Evolutionary conservation across 2,329 filamentous ascomycete species (phyloP).

Genomic region (Ceratocystis cacaofunesta): DNA sequence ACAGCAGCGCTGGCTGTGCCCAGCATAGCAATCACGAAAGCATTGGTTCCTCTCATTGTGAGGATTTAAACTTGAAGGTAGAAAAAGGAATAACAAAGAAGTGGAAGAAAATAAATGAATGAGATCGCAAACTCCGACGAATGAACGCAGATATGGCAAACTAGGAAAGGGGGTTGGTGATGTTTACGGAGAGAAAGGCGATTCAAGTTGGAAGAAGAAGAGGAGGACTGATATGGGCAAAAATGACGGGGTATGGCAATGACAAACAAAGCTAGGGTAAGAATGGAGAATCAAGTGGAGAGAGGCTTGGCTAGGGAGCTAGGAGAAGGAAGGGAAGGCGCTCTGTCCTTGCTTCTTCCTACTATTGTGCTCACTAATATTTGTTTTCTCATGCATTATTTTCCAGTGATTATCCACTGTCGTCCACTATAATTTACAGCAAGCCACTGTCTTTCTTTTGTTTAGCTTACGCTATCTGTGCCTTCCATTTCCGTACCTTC

Average conservation of each 20-base stretch:
- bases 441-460: neutral
- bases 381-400: too few species aligned
- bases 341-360: neutral
- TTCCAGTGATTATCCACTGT: neutral
- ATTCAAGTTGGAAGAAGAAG: neutral
- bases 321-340: neutral
- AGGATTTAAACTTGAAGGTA: conserved; percentile 2
- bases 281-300: neutral
- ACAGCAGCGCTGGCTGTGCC: conserved; percentile 72
- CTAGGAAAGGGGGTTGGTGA: neutral
- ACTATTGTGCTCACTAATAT: too few species aligned
- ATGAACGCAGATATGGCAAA: conserved; percentile 12
- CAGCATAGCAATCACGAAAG: conserved; percentile 66
- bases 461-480: neutral
- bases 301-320: neutral
- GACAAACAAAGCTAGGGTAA: neutral
- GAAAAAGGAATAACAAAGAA: conserved; percentile 5
- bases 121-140: conserved; percentile 8
- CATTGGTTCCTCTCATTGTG: conserved; percentile 62
- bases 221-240: conserved; percentile 1
- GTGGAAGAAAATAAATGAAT: conserved; percentile 2
- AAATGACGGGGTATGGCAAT: conserved; percentile 5
- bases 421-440: neutral
- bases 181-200: conserved; percentile 2
- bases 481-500: neutral